Conservation (phyloP, 148 eudicot species). For the Fagopyrum esculentum region DNA sequence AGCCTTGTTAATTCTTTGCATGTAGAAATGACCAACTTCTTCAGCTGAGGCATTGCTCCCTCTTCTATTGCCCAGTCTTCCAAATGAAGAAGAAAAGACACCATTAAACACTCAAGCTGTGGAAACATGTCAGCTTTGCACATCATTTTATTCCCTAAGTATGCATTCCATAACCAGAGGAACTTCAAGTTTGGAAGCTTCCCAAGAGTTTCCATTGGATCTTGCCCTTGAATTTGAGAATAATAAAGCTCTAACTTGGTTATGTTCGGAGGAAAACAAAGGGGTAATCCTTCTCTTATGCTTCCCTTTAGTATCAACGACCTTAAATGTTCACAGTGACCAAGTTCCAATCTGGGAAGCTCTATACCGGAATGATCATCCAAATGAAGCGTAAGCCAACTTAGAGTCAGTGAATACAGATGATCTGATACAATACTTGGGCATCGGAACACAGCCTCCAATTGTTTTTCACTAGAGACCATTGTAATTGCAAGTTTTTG, state of each 20-base stretch:
- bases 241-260: conserved; percentile 1
- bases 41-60: background rate
- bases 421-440: background rate
- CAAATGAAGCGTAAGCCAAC: background rate
- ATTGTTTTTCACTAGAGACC: background rate
- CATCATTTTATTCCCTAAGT: background rate
- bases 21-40: background rate
- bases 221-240: background rate
- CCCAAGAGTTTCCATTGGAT: background rate
- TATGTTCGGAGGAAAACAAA: background rate
- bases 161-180: conserved; percentile 2
- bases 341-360: background rate
- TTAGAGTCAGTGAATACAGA: background rate
- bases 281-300: background rate
- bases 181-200: conserved; percentile 1
- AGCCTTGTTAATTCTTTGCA: background rate
- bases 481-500: background rate
- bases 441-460: background rate
- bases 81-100: background rate
- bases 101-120: background rate
- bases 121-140: background rate
- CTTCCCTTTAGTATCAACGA: conserved; percentile 1
- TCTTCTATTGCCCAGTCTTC: background rate
- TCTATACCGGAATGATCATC: background rate
- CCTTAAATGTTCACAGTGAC: background rate